These are phyloP conservation scores for Irpex sp. DNA, from an alignment of 1,284 basidiomycete genomes.

Conservation along the genomic window DNA sequence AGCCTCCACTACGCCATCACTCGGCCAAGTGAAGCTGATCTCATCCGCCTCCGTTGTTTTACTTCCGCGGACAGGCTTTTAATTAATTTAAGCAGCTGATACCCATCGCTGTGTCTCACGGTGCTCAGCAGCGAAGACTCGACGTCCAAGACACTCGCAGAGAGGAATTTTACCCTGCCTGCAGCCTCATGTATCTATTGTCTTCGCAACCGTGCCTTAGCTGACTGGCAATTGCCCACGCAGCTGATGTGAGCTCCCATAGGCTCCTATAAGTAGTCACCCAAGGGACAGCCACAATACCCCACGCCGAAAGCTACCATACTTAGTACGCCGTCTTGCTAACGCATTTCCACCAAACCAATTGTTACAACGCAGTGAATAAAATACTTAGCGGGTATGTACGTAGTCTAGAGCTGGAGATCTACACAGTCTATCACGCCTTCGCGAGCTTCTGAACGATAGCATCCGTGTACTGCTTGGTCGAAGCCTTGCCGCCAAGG, in stretches of 20 bases:
- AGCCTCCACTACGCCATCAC: slow-evolving; percentile 4
- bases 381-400: slow-evolving; percentile 17
- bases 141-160: background rate
- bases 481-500: slow-evolving; percentile 87
- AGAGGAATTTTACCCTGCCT: background rate
- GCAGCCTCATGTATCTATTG: slow-evolving; percentile 4
- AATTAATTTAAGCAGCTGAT: background rate
- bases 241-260: background rate
- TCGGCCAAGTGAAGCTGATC: background rate
- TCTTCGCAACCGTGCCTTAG: slow-evolving; percentile 13
- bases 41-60: slow-evolving; percentile 4
- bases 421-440: slow-evolving; percentile 30
- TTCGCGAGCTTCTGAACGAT: slow-evolving; percentile 74
- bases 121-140: background rate
- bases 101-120: background rate
- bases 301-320: background rate
- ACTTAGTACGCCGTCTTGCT: background rate
- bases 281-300: background rate
- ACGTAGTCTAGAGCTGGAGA: slow-evolving; percentile 16
- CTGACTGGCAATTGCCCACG: background rate
- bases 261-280: background rate
- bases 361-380: background rate
- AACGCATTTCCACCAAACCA: background rate
- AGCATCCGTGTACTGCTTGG: slow-evolving; percentile 83
- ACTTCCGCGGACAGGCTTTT: slow-evolving; percentile 6